A percentile compares a stretch with the other conserved stretches of the same genome.
Evolutionary conservation across 148 eudicot genomes (phyloP).

Genomic region (Tetragonia tetragonoides): DNA sequence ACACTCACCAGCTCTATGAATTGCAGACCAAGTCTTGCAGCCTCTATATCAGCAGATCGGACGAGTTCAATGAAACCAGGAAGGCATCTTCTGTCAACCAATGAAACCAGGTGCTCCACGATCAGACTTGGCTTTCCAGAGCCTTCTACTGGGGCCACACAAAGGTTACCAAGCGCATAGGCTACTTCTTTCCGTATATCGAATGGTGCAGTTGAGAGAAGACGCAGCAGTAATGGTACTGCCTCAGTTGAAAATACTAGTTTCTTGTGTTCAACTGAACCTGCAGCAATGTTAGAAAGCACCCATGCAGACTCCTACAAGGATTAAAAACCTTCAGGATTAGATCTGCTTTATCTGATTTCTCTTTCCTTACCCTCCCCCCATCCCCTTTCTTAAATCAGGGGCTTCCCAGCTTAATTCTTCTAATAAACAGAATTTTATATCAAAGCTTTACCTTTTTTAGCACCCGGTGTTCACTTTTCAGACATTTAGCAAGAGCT

Average conservation of each 20-base stretch:
- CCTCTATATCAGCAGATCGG: slow-evolving; percentile 89
- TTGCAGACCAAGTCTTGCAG: slow-evolving; percentile 87
- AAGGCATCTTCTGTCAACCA: slow-evolving; percentile 77
- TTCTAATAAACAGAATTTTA: too few species aligned
- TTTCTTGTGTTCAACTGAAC: slow-evolving; percentile 73
- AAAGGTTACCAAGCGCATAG: slow-evolving; percentile 84
- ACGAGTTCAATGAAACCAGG: slow-evolving; percentile 73
- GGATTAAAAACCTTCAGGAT: not conserved
- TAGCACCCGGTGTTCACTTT: slow-evolving; percentile 87
- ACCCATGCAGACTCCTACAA: slow-evolving; percentile 96
- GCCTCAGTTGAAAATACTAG: slow-evolving; percentile 74
- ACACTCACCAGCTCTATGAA: slow-evolving; percentile 84
- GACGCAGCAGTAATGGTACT: slow-evolving; percentile 47
- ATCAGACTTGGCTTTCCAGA: slow-evolving; percentile 65
- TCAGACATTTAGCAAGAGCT: slow-evolving; percentile 70
- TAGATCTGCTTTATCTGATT: not conserved
- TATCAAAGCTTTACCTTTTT: slow-evolving; percentile 57
- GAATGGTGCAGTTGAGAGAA: slow-evolving; percentile 73
- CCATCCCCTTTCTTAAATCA: too few species aligned
- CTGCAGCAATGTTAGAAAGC: slow-evolving; percentile 92
- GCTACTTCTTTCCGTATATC: slow-evolving; percentile 92
- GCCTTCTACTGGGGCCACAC: slow-evolving; percentile 79
- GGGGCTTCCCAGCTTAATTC: too few species aligned
- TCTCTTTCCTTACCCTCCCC: not conserved
- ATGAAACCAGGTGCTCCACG: slow-evolving; percentile 71